Base-by-base conservation (phyloP, 176 grass and related monocot genomes). In the Eleusine indica region DNA sequence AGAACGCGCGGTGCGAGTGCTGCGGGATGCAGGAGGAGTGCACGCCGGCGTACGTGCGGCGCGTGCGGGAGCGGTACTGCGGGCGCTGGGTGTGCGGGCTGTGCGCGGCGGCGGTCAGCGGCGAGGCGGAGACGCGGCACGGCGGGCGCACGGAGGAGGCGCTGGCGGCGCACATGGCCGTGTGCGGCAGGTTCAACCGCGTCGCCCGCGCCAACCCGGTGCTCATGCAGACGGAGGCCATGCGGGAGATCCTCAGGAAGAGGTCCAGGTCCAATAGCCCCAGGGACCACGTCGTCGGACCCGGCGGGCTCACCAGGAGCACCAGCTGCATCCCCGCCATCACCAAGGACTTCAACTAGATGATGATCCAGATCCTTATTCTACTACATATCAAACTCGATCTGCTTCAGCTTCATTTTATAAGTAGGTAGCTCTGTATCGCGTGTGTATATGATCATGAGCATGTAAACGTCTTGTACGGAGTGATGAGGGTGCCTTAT, bases 301-400 rank as follows among this genome's bases (percentile, higher is more conserved):
- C 82, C 21, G 80, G 56, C 3, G 17, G 28, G 21, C 87, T 98
- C 61, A 1, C 85, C 41, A 92, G 96, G 89, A 95, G 83, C 91
- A 94, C 93, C 30, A 98, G 96, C 78, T 98, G 96, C 85, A 95
- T 98, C 66, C 87, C 96, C 4, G 96, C 93, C 82, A 92, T 98
- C 38, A 83, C 83, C 84, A 98, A 92, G 80, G 89, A 92, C 64
- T 70, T 88, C 62, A 75, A 66, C 71, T 66, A 2, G 79, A 68
- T 40, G 6, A 10, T 60, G 0, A 19, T 9, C 13, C 0, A 43
- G 37, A 19, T 60, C 3, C 18, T 39, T 38, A 16, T 18, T 47
- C 71, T 14, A 13, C 30, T 18, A 15, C 21, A 10, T 30, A 35
- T 35, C 32, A 35, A 35, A 1, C 9, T 52, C 25, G 25, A 25